Percentiles rank a stretch among this genome's conserved stretches.
phyloP scores from a whole-genome alignment of 2,329 filamentous ascomycete genomes.

The Epichloe amarillans region DNA sequence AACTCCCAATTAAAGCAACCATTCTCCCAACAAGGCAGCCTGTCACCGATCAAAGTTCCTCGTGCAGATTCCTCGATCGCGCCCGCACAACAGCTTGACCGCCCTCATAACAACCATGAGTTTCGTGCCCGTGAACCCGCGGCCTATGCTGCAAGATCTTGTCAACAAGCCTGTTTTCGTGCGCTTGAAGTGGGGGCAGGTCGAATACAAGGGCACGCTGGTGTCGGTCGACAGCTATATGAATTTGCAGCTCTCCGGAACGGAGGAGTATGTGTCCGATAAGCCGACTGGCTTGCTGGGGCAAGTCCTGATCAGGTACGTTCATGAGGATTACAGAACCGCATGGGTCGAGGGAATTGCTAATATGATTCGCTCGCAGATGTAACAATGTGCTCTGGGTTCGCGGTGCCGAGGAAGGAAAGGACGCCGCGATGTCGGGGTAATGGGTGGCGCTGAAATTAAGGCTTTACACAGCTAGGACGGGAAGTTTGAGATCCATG shows the following conservation, averaged over 20 bases:
- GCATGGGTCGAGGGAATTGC: background rate
- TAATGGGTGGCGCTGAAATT: background rate
- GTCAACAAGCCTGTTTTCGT: constrained; percentile 86
- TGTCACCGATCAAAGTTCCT: background rate
- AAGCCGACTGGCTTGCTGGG: constrained; percentile 76
- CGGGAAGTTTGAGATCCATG: background rate
- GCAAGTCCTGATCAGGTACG: constrained; percentile 80
- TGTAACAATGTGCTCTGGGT: constrained; percentile 99
- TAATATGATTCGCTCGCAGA: constrained; percentile 27
- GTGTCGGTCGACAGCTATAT: constrained; percentile 96
- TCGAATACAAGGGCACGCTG: constrained; percentile 88
- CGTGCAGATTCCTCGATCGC: background rate
- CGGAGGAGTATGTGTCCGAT: constrained; percentile 84
- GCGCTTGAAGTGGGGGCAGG: constrained; percentile 94
- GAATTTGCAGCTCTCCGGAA: constrained; percentile 88
- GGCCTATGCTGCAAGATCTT: constrained; percentile 87
- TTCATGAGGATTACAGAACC: background rate
- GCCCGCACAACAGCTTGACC: background rate
- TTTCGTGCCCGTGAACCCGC: constrained; percentile 90
- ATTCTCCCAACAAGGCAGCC: background rate
- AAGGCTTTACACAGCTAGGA: background rate
- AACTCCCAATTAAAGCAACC: background rate
- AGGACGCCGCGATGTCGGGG: constrained; percentile 6
- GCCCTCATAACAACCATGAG: constrained; percentile 18
- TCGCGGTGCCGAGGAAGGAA: constrained; percentile 24